A percentile compares a stretch with the other conserved stretches of the same genome.
These are phyloP conservation scores for Trametes punicea DNA, from an alignment of 768 basidiomycete species.

Conservation along the genomic window DNA sequence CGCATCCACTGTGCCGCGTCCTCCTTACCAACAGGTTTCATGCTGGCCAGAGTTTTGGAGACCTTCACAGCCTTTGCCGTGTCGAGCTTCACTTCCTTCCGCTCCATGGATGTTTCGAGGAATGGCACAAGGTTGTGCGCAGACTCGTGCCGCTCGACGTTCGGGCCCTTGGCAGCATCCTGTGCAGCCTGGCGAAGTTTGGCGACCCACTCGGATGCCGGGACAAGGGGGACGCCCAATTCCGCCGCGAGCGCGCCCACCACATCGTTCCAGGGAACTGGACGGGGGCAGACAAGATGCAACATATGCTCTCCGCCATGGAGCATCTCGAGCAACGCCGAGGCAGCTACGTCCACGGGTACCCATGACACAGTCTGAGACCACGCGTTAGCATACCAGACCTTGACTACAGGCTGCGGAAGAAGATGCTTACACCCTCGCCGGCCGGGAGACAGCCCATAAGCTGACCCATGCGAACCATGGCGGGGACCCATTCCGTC, in stretches of 20 bases:
- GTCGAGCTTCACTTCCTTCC: background rate
- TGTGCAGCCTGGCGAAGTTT: conserved; percentile 16
- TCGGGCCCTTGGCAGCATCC: background rate
- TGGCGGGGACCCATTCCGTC: conserved; percentile 46
- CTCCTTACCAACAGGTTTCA: background rate
- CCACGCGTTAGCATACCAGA: background rate
- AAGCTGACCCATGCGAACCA: conserved; percentile 31
- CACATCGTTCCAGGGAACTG: conserved; percentile 32
- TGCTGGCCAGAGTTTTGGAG: conserved; percentile 4
- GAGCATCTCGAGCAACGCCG: conserved; percentile 32
- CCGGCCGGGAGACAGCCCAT: conserved; percentile 30
- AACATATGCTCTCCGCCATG: conserved; percentile 23
- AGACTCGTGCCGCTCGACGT: conserved; percentile 5
- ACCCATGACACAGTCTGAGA: conserved; percentile 41
- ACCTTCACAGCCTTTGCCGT: conserved; percentile 1
- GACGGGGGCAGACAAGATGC: conserved; percentile 40
- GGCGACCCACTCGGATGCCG: conserved; percentile 36
- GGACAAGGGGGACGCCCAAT: conserved; percentile 30
- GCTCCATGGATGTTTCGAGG: conserved; percentile 8
- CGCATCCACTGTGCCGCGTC: conserved; percentile 16
- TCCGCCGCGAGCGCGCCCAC: conserved; percentile 25
- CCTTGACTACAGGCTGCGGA: background rate
- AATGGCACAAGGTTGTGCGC: conserved; percentile 26
- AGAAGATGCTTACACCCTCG: conserved; percentile 31
- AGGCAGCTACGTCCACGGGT: conserved; percentile 38